A percentile compares a stretch with the other conserved stretches of the same genome.
These are phyloP conservation scores for Xylaria sp. DNA, from an alignment of 2,329 filamentous ascomycete species.

Conservation along the genomic window DNA sequence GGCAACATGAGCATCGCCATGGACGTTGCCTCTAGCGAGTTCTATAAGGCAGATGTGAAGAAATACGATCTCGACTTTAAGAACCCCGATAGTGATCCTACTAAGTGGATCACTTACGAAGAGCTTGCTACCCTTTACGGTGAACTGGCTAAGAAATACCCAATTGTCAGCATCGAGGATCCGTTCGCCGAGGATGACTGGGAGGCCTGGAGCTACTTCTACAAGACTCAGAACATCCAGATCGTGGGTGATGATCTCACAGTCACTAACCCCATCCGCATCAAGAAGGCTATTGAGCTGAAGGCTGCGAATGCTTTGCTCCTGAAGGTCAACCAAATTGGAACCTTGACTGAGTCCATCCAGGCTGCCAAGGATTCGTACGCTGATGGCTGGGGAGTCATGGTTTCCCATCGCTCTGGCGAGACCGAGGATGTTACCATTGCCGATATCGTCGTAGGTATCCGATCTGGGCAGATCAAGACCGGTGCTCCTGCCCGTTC, in stretches of 20 bases:
- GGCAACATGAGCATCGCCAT: conserved; percentile 98
- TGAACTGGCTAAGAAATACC: conserved; percentile 90
- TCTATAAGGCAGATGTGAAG: conserved; percentile 97
- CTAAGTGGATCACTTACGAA: conserved; percentile 99
- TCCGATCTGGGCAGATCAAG: conserved; percentile 98
- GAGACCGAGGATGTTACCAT: conserved; percentile 99
- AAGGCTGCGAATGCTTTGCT: conserved; percentile 99
- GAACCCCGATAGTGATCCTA: conserved; percentile 95
- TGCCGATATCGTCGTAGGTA: conserved; percentile 95
- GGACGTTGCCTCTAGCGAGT: conserved; percentile 99
- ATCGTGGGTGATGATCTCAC: conserved; percentile 98
- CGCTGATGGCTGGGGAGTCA: conserved; percentile 95
- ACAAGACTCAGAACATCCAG: conserved; percentile 98
- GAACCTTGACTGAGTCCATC: conserved; percentile 97
- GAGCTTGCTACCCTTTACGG: conserved; percentile 93
- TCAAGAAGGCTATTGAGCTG: conserved; percentile 99
- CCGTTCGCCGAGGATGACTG: conserved; percentile 99
- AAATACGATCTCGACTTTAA: conserved; percentile 99
- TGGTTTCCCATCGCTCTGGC: conserved; percentile 99
- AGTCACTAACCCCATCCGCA: conserved; percentile 97
- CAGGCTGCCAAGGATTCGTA: conserved; percentile 99
- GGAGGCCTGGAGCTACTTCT: conserved; percentile 99
- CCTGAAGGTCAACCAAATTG: conserved; percentile 99
- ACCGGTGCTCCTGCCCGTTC: conserved; percentile 95
- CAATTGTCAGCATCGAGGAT: conserved; percentile 98